phyloP scores from a whole-genome alignment of 257 asterid species.

The Paulownia fortunei region DNA sequence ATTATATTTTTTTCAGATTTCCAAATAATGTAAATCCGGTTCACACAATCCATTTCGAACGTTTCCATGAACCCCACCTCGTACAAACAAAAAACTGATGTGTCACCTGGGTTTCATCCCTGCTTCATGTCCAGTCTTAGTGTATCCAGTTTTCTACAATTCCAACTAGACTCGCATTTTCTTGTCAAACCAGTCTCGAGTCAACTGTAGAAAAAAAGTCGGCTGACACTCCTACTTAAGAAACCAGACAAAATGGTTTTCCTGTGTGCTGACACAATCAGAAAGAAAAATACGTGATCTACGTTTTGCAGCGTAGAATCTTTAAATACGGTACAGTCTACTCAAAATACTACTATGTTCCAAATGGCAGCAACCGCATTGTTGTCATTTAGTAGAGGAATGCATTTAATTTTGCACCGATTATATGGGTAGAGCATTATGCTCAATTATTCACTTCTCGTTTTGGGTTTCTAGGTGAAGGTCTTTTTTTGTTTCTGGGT shows the following conservation, averaged over 20 bases:
- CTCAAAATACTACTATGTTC: background rate
- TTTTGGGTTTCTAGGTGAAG: background rate
- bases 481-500: background rate
- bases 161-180: conserved; percentile 15
- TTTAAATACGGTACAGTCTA: background rate
- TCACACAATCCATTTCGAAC: background rate
- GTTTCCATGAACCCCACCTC: conserved; percentile 4
- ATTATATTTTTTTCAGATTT: background rate
- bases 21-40: background rate
- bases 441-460: conserved; percentile 9
- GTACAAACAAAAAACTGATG: conserved; percentile 9
- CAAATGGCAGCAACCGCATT: conserved; percentile 9
- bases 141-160: conserved; percentile 29
- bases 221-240: background rate
- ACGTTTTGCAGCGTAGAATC: background rate
- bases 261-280: conserved; percentile 24
- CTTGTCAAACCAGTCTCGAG: background rate
- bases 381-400: background rate
- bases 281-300: background rate
- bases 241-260: background rate
- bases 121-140: background rate
- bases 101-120: conserved; percentile 4
- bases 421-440: background rate
- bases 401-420: conserved; percentile 36
- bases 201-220: background rate